Percentiles rank a stretch among this genome's conserved stretches.
Conservation (phyloP, 371 early-diverging fungal genomes). For the Circinella minor region DNA sequence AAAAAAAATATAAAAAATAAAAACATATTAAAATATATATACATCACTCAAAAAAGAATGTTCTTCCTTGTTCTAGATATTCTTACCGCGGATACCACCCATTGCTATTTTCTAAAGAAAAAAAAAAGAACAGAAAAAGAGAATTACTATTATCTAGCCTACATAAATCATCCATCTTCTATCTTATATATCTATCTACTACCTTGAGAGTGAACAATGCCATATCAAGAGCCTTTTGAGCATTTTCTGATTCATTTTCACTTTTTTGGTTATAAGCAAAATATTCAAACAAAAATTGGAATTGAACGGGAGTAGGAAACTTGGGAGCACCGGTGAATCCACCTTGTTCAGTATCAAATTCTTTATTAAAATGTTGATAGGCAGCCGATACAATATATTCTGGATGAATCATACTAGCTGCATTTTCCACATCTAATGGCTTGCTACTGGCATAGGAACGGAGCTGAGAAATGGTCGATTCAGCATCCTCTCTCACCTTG, state of each 20-base stretch:
- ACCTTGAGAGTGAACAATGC: constrained; percentile 59
- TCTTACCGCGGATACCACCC: constrained; percentile 67
- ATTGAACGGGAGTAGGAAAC: constrained; percentile 66
- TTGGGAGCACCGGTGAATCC: constrained; percentile 71
- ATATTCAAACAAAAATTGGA: constrained; percentile 63
- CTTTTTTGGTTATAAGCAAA: constrained; percentile 40
- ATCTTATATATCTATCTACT: constrained; percentile 8
- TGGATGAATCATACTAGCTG: constrained; percentile 21
- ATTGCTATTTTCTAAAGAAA: constrained; percentile 45
- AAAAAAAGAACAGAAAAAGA: background rate
- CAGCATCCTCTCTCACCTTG: constrained; percentile 42
- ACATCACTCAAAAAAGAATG: background rate
- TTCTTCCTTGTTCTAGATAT: no score
- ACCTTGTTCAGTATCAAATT: constrained; percentile 58
- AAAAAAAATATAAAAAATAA: no score
- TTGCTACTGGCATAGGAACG: constrained; percentile 35
- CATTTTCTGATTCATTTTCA: constrained; percentile 26
- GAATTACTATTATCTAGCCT: no score
- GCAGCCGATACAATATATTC: constrained; percentile 25
- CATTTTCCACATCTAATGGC: constrained; percentile 21
- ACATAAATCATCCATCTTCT: no score
- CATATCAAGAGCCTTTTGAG: constrained; percentile 61
- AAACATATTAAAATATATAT: background rate
- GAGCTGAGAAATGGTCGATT: constrained; percentile 47
- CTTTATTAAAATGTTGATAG: constrained; percentile 42